A percentile compares a stretch with the other conserved stretches of the same genome.
These are phyloP conservation scores for Gaeumannomyces tritici DNA, from an alignment of 2,329 filamentous ascomycete species.

Conservation along the genomic window DNA sequence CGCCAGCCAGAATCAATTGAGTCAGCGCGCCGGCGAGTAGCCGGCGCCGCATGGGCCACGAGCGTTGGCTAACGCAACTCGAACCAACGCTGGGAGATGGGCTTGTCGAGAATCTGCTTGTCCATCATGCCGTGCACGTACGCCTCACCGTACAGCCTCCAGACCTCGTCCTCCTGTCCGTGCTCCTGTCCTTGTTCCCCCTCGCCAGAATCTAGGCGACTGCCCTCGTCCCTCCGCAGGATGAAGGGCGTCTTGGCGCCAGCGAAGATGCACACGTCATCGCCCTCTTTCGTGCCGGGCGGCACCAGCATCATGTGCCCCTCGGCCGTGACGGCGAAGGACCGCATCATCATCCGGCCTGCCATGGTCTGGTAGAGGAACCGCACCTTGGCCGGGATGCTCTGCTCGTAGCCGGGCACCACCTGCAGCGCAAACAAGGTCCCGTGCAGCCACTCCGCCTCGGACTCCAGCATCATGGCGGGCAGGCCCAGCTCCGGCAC, in stretches of 20 bases:
- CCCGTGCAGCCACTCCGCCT: background rate
- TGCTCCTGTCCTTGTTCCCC: too few species aligned
- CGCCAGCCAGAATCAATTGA: background rate
- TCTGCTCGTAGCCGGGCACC: background rate
- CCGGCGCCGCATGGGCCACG: too few species aligned
- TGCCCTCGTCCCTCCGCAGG: background rate
- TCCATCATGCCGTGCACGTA: background rate
- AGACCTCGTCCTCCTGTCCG: background rate
- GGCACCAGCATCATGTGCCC: background rate
- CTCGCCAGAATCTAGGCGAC: too few species aligned
- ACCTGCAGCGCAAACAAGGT: background rate
- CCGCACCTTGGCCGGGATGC: background rate
- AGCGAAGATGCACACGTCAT: background rate
- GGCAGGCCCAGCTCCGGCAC: background rate
- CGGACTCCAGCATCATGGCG: background rate
- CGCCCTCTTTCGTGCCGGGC: background rate
- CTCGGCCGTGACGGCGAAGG: background rate
- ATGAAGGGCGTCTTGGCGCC: background rate
- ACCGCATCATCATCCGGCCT: background rate
- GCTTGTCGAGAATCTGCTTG: background rate
- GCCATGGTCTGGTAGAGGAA: background rate
- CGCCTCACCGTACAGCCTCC: background rate
- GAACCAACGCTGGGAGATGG: background rate
- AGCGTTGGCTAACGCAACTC: background rate
- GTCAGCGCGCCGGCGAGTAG: background rate